Base-by-base conservation (phyloP, 2,329 filamentous ascomycete species). In the Ambrosiella beaveri region DNA sequence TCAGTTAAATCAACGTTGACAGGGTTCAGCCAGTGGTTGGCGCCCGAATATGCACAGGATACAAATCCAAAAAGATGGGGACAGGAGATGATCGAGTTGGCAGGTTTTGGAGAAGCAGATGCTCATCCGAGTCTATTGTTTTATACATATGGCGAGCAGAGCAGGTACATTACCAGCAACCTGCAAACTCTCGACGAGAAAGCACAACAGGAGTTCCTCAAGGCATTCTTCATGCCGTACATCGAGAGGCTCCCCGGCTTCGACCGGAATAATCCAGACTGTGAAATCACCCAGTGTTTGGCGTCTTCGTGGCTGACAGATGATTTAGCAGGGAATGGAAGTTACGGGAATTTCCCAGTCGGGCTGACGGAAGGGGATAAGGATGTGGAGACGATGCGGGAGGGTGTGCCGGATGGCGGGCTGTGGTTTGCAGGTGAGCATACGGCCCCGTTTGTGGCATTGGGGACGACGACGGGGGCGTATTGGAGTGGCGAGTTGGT, bases 361-460 rank as follows among this genome's bases (percentile, higher is more conserved):
- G 88, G 87, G 0, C 66, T 91, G 52, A 73, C 80, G 63, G 73
- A 80, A 5, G 87, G 83, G 0, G 86, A 90, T 63, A 72, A 75
- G 59, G 86, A 94, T 66, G 80, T 95, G 53, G 77, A 84, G 54
- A 69, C 68, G 2, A 78, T 88, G 70, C 72, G 81, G 1, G 70
- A 76, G 45, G 83, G 84, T 0, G 64, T 85, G 63, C 82, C 82
- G 0, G 80, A 80, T 11, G 72, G 80, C 19, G 82, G 86, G 0
- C 66, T 95, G 7, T 95, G 89, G 89, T 75, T 95, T 63, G 89
- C 89, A 0, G 89, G 89, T 0, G 89, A 95, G 70, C 89, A 95
- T 70, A 95, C 88, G 19, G 84, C 88, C 57, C 89, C 90, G 3
- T 95, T 95, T 71, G 82, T 94, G 36, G 89, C 86, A 9, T 69